Base-by-base conservation (phyloP, 139 green algal species). In the Mesostigma viride region DNA sequence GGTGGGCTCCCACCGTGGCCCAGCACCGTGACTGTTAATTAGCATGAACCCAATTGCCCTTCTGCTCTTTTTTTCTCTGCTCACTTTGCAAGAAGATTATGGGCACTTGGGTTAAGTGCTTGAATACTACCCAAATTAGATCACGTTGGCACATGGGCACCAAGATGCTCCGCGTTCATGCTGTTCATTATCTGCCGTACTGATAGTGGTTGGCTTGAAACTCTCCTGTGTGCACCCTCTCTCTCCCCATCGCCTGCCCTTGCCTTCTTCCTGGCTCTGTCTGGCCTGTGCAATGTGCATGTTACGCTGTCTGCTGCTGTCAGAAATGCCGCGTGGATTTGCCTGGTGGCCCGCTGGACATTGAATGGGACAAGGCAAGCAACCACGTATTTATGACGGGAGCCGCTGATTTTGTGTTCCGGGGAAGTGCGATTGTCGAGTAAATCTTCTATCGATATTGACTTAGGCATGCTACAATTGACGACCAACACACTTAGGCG, bases 341-440 rank as follows among this genome's bases (percentile, higher is more conserved):
- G 68, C 93, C 93, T 1, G 93, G 93, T 0, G 93, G 93, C 1
- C 89, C 90, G 11, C 83, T 99, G 73, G 68, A 90, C 31, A 99
- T 99, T 64, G 86, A 97, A 69, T 99, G 93, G 93, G 58, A 81
- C 27, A 85, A 91, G 62, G 27, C n/a, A 0, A 84, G 95, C 80
- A 90, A 94, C 76, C 85, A 84, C 59, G 77, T 99, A 35, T 96
- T 91, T 82, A 99, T 99, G 93, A 98, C 92, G 17, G 92, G 92
- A 1, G 91, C 92, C 1, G 92, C 89, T 1, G 84, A 95, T 77
- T 75, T 82, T 35, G 89, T 90, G 11, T 98, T 96, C 75, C 53
- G 31, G 2, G 91, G 91, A 14, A 67, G 27, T 2, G 68, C 62
- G n/a, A n/a, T n/a, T n/a, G n/a, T n/a, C n/a, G n/a, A n/a, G n/a